phyloP scores from a whole-genome alignment of 1,284 basidiomycete genomes.

The Phellopilus nigrolimitatus region DNA sequence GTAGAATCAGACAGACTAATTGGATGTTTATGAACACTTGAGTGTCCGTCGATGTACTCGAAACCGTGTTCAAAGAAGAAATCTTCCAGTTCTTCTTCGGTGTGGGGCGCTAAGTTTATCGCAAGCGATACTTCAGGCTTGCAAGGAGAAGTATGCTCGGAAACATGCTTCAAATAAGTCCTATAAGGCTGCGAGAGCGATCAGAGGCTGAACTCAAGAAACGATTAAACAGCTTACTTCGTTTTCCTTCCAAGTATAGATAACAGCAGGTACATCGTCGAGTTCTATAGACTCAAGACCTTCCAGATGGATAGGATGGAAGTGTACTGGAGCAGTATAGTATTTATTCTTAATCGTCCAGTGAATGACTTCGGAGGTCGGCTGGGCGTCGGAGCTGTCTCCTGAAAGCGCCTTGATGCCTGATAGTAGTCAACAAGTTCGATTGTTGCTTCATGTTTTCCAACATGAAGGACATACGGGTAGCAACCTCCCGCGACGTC shows the following conservation, averaged over 20 bases:
- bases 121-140: constrained; percentile 70
- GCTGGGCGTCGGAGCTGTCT: constrained; percentile 19
- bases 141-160: constrained; percentile 40
- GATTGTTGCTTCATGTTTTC: constrained; percentile 7
- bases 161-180: constrained; percentile 47
- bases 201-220: constrained; percentile 9
- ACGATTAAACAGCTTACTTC: constrained; percentile 44
- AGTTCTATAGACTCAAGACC: constrained; percentile 35
- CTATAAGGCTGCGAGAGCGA: constrained; percentile 43
- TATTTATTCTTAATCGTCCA: constrained; percentile 85
- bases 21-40: not conserved
- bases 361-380: constrained; percentile 36
- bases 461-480: constrained; percentile 37
- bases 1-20: constrained; percentile 3
- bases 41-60: constrained; percentile 56
- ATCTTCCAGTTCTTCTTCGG: constrained; percentile 51
- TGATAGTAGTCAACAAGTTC: constrained; percentile 21
- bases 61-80: constrained; percentile 65
- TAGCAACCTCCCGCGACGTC: constrained; percentile 39
- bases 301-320: constrained; percentile 46
- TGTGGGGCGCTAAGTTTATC: constrained; percentile 33
- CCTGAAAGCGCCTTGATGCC: constrained; percentile 28
- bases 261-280: constrained; percentile 55
- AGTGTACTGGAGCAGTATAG: constrained; percentile 74
- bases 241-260: constrained; percentile 64